Evolutionary conservation across 139 green algal genomes (phyloP).

Genomic region (Asterochloris erici): DNA sequence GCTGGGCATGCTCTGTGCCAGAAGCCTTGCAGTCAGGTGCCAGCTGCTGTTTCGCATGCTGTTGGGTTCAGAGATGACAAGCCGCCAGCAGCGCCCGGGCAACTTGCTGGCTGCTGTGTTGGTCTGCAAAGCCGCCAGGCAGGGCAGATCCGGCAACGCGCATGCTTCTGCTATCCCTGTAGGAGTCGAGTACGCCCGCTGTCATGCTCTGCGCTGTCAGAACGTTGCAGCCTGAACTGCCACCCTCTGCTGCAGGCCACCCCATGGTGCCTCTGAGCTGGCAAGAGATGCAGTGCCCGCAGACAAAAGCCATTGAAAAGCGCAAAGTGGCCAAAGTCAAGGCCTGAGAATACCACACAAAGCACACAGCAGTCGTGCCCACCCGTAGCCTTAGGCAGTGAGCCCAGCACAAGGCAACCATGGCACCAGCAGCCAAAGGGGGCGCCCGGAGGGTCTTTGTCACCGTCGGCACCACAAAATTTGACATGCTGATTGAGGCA

Average conservation of each 20-base stretch:
- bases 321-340: conserved; percentile 79
- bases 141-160: too few relatives aligned
- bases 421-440: too few relatives aligned
- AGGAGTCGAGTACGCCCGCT: neutral
- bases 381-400: too few relatives aligned
- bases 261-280: conserved; percentile 76
- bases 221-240: neutral
- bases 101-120: too few relatives aligned
- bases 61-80: too few relatives aligned
- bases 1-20: too few relatives aligned
- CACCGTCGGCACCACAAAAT: conserved; percentile 84
- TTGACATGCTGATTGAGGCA: conserved; percentile 67
- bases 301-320: conserved; percentile 62
- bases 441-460: conserved; percentile 49
- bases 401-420: too few relatives aligned
- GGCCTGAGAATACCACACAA: neutral
- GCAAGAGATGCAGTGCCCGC: conserved; percentile 80
- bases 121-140: too few relatives aligned
- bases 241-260: conserved; percentile 33
- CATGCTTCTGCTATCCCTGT: neutral
- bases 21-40: too few relatives aligned
- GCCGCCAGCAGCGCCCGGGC: too few relatives aligned
- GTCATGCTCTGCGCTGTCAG: neutral
- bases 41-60: too few relatives aligned
- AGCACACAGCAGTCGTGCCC: too few relatives aligned